Conservation (phyloP, 2,329 filamentous ascomycete genomes). For the Colletotrichum sp. region DNA sequence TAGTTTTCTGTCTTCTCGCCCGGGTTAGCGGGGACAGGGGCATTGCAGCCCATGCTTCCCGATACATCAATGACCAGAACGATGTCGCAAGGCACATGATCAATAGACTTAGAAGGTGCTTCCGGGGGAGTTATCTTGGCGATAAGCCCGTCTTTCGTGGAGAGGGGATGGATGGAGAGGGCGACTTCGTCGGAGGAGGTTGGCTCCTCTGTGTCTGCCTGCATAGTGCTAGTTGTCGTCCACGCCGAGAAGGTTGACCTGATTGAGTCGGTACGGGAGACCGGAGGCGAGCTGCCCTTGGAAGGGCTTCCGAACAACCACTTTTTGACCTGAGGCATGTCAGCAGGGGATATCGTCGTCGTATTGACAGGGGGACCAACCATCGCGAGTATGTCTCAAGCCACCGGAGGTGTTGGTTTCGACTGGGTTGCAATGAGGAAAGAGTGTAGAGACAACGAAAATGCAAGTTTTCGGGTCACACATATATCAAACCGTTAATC, state of each 20-base stretch:
- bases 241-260: neutral
- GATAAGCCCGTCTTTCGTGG: constrained; percentile 43
- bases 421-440: neutral
- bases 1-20: constrained; percentile 48
- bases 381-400: neutral
- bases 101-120: constrained; percentile 29
- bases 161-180: constrained; percentile 43
- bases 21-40: constrained; percentile 46
- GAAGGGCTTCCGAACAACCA: neutral
- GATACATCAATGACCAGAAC: constrained; percentile 68
- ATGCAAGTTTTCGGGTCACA: neutral
- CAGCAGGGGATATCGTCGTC: neutral
- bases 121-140: constrained; percentile 51
- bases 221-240: neutral
- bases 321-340: constrained; percentile 8
- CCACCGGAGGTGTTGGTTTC: neutral
- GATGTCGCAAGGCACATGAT: constrained; percentile 61
- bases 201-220: neutral
- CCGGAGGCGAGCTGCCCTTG: neutral
- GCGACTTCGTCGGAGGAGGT: neutral
- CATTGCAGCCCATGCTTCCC: constrained; percentile 55
- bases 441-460: neutral
- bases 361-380: neutral
- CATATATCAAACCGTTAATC: neutral
- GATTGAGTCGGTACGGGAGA: neutral